These are phyloP conservation scores for Pythium aquatile DNA, from an alignment of 352 stramenopile species.

Conservation along the genomic window DNA sequence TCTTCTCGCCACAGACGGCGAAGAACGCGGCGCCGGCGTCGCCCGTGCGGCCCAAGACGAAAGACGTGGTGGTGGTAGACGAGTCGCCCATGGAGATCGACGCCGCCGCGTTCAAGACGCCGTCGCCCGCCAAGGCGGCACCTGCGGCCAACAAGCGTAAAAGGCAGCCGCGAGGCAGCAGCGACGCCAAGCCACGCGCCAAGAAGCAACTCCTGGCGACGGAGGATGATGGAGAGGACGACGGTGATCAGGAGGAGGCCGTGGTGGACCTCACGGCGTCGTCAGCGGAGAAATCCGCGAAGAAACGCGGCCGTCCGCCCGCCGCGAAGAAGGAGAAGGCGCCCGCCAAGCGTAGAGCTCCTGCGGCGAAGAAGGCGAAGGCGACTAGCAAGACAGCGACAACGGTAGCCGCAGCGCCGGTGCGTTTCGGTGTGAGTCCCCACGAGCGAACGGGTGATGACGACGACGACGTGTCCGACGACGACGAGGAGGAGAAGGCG, in stretches of 20 bases:
- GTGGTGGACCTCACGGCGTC: slow-evolving; percentile 18
- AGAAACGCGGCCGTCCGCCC: slow-evolving; percentile 11
- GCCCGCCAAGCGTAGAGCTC: background rate
- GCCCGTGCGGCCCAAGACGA: background rate
- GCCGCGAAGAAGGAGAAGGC: slow-evolving; percentile 2
- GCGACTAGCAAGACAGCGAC: slow-evolving; percentile 20
- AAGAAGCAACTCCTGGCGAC: slow-evolving; percentile 17
- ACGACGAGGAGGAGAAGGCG: slow-evolving; percentile 24
- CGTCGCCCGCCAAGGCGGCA: slow-evolving; percentile 8
- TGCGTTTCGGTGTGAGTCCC: slow-evolving; percentile 19
- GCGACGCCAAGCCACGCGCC: slow-evolving; percentile 3
- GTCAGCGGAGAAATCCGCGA: background rate
- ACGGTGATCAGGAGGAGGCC: background rate
- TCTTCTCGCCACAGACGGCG: slow-evolving; percentile 61
- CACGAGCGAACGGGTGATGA: slow-evolving; percentile 17
- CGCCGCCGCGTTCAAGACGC: slow-evolving; percentile 22
- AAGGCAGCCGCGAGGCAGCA: background rate
- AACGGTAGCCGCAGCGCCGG: slow-evolving; percentile 11
- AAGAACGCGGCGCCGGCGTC: background rate
- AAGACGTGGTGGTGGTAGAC: background rate
- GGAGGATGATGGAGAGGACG: background rate
- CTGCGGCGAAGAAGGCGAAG: slow-evolving; percentile 3
- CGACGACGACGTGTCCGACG: slow-evolving; percentile 23
- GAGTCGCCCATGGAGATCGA: slow-evolving; percentile 17
- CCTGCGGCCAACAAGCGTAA: slow-evolving; percentile 14